Evolutionary conservation across 805 yeast genomes (phyloP).

Genomic region (Candida vaughaniae): DNA sequence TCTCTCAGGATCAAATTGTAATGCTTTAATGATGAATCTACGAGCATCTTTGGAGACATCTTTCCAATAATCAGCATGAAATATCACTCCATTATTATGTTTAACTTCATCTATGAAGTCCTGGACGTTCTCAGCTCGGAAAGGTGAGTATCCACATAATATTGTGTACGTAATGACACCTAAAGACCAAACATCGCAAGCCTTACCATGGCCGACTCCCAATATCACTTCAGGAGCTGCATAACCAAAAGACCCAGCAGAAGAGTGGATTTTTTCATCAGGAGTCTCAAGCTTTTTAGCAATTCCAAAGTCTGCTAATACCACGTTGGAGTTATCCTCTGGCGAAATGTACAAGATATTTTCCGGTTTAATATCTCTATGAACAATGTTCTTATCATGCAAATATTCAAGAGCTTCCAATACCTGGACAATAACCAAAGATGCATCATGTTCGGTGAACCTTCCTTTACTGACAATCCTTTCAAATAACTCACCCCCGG

Average conservation of each 20-base stretch:
- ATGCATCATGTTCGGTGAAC: conserved; percentile 89
- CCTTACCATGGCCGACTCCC: conserved; percentile 86
- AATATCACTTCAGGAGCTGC: conserved; percentile 94
- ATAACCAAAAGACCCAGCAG: conserved; percentile 93
- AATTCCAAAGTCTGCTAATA: conserved; percentile 94
- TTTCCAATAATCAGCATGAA: conserved; percentile 86
- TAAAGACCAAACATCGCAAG: conserved; percentile 94
- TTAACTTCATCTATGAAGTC: conserved; percentile 81
- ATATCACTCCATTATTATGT: conserved; percentile 71
- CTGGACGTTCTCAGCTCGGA: conserved; percentile 76
- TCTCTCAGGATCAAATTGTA: conserved; percentile 63
- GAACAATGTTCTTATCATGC: conserved; percentile 78
- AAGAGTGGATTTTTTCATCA: conserved; percentile 61
- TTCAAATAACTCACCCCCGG: conserved; percentile 95
- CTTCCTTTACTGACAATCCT: conserved; percentile 77
- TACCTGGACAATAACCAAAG: conserved; percentile 68
- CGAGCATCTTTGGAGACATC: conserved; percentile 79
- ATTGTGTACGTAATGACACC: conserved; percentile 92
- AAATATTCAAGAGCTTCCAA: conserved; percentile 76
- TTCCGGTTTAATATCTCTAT: conserved; percentile 93
- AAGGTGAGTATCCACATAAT: conserved; percentile 90
- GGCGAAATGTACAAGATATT: conserved; percentile 72
- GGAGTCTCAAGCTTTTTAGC: conserved; percentile 69
- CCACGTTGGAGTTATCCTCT: conserved; percentile 61
- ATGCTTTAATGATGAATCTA: conserved; percentile 66